These are phyloP conservation scores for Globomyces sp. DNA, from an alignment of 371 early-diverging fungal genomes.

Conservation along the genomic window DNA sequence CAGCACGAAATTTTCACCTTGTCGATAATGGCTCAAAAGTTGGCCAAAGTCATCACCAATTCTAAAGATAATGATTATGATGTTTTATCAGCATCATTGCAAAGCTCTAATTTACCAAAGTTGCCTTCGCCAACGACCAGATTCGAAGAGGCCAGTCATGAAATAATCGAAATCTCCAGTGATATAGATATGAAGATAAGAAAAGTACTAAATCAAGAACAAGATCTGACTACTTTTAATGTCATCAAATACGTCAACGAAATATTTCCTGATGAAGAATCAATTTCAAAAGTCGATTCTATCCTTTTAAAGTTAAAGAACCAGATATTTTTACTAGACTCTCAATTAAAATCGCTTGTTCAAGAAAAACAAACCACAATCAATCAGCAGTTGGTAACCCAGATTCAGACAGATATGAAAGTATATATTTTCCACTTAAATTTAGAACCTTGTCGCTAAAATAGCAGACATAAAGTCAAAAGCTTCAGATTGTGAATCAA, in stretches of 20 bases:
- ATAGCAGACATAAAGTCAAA: constrained; percentile 82
- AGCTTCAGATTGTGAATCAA: constrained; percentile 78
- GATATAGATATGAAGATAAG: constrained; percentile 56
- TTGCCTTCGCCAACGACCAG: constrained; percentile 4
- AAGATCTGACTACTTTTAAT: constrained; percentile 55
- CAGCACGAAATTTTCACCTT: no score
- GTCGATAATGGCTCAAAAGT: no score
- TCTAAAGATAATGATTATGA: no score
- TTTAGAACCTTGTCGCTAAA: constrained; percentile 67
- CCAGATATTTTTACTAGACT: constrained; percentile 58
- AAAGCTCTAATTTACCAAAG: no score
- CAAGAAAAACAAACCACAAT: constrained; percentile 64
- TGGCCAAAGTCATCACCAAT: no score
- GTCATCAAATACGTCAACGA: constrained; percentile 72
- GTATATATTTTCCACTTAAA: constrained; percentile 39
- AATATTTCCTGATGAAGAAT: constrained; percentile 80
- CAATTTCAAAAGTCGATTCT: constrained; percentile 66
- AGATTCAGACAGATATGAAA: constrained; percentile 68
- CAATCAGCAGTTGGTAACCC: constrained; percentile 59
- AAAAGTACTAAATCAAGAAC: constrained; percentile 64
- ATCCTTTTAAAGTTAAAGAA: constrained; percentile 61
- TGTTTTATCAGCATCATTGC: no score
- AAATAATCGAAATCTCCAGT: constrained; percentile 44
- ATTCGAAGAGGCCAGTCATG: constrained; percentile 7
- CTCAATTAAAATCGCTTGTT: constrained; percentile 68